These are phyloP conservation scores for Vigna trinervia DNA, from an alignment of 306 rosid species.

Conservation along the genomic window DNA sequence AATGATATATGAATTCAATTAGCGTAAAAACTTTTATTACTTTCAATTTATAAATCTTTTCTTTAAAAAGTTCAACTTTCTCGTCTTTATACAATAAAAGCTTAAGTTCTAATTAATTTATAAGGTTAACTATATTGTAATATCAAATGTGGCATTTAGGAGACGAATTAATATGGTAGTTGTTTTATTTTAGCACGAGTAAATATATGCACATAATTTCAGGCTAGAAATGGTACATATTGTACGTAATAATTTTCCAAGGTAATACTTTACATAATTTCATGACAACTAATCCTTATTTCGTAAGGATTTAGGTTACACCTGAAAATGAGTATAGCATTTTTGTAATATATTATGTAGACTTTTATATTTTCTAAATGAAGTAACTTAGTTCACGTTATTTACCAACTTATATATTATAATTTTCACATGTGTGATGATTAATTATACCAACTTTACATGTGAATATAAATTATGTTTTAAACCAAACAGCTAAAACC, in stretches of 20 bases:
- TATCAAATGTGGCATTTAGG: not conserved
- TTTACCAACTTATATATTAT: too few relatives aligned
- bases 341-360: not conserved
- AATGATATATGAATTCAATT: too few relatives aligned
- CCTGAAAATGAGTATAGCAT: not conserved
- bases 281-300: not conserved
- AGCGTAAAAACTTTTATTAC: too few relatives aligned
- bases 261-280: not conserved
- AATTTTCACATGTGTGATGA: too few relatives aligned
- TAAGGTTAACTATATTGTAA: not conserved
- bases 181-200: not conserved
- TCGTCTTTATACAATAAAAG: too few relatives aligned
- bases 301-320: not conserved
- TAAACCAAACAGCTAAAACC: not conserved
- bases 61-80: too few relatives aligned
- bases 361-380: too few relatives aligned
- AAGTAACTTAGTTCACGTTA: too few relatives aligned
- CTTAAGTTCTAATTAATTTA: too few relatives aligned
- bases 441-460: not conserved
- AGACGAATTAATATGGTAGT: too few relatives aligned
- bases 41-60: too few relatives aligned
- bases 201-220: not conserved
- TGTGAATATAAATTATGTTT: not conserved
- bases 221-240: not conserved
- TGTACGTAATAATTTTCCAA: not conserved